Percentiles rank a stretch among this genome's conserved stretches.
phyloP scores from a whole-genome alignment of 1,284 basidiomycete genomes.

The Puccinia coronata region DNA sequence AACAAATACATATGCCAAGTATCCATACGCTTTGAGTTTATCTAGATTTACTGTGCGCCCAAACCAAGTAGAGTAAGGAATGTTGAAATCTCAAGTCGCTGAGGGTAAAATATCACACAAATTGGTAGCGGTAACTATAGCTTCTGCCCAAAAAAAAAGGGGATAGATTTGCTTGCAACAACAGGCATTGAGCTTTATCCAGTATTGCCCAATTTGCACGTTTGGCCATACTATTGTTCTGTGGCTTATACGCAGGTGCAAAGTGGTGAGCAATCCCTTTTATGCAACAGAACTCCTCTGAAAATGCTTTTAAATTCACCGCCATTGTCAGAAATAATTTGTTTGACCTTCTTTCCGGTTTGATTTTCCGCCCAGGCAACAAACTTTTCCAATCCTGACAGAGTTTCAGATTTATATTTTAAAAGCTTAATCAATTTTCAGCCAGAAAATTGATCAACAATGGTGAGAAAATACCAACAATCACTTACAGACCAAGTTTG shows the following conservation, averaged over 20 bases:
- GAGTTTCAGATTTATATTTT: not conserved
- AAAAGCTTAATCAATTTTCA: not conserved
- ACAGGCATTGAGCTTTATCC: not conserved
- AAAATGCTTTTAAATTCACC: not conserved
- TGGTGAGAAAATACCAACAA: not conserved
- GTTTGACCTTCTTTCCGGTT: too few species aligned
- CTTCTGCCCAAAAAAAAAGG: not conserved
- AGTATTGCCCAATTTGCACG: not conserved
- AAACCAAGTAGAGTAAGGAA: not conserved
- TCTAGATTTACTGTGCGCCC: not conserved
- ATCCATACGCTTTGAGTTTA: not conserved
- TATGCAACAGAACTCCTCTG: not conserved
- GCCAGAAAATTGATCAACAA: not conserved
- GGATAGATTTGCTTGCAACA: not conserved
- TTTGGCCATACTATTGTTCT: not conserved
- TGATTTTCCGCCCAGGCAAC: not conserved
- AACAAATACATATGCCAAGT: not conserved
- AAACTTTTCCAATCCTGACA: not conserved
- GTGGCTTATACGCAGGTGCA: not conserved
- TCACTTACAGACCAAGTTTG: not conserved
- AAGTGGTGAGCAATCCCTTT: not conserved
- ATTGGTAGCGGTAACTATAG: not conserved
- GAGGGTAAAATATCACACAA: not conserved
- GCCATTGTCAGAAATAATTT: too few species aligned
- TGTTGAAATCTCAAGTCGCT: not conserved